Percentiles rank a stretch among this genome's conserved stretches.
phyloP scores from a whole-genome alignment of 176 grass and related monocot genomes.

The Otatea glauca region DNA sequence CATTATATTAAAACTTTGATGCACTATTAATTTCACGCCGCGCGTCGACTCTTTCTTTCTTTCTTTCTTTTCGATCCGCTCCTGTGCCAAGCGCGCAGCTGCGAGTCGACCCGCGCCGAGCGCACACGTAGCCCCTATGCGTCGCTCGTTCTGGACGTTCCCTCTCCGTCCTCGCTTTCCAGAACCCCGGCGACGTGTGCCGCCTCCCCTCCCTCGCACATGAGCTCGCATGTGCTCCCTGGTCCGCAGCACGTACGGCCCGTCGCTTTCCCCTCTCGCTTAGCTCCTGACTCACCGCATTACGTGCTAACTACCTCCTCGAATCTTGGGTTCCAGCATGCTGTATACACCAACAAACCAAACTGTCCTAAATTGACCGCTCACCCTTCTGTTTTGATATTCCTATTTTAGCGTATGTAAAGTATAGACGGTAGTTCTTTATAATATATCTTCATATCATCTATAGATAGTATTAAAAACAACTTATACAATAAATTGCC shows the following conservation, averaged over 20 bases:
- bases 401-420: too few relatives aligned
- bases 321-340: not conserved
- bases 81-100: too few relatives aligned
- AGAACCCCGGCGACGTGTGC: constrained; percentile 24
- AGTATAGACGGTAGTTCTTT: too few relatives aligned
- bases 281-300: not conserved
- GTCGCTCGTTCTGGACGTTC: not conserved
- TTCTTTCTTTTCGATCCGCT: too few relatives aligned
- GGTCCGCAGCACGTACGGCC: constrained; percentile 1
- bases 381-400: not conserved
- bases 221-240: constrained; percentile 32
- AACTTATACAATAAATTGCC: too few relatives aligned
- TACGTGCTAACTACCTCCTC: constrained; percentile 8
- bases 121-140: not conserved
- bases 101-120: not conserved
- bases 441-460: too few relatives aligned
- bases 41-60: too few relatives aligned
- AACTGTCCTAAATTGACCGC: not conserved
- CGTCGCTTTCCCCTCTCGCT: not conserved
- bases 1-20: too few relatives aligned
- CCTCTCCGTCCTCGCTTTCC: not conserved
- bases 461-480: too few relatives aligned
- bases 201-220: constrained; percentile 19
- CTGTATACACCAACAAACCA: not conserved
- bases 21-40: too few relatives aligned